Percentiles rank a stretch among this genome's conserved stretches.
phyloP scores from a whole-genome alignment of 805 yeast species.

The Kazachstania bromeliacearum region DNA sequence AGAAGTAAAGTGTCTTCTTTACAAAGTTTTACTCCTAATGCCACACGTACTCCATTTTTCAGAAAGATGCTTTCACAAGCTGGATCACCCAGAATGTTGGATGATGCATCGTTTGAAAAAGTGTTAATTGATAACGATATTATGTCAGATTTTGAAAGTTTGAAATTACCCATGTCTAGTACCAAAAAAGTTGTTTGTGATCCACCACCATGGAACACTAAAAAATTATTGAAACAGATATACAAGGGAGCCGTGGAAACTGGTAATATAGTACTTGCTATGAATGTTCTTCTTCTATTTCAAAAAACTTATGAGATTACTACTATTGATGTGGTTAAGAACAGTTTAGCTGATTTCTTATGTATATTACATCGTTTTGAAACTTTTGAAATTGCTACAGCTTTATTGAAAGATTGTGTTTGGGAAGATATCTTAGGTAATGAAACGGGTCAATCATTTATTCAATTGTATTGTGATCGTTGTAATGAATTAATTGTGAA shows the following conservation, averaged over 20 bases:
- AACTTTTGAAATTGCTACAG: slow-evolving; percentile 28
- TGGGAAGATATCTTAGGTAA: slow-evolving; percentile 26
- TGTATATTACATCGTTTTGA: slow-evolving; percentile 26
- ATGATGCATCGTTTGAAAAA: background rate
- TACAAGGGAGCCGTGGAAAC: slow-evolving; percentile 25
- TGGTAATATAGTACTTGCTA: slow-evolving; percentile 25
- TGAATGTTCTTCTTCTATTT: slow-evolving; percentile 23
- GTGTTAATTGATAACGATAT: background rate
- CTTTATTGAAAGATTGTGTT: slow-evolving; percentile 26
- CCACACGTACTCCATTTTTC: slow-evolving; percentile 3
- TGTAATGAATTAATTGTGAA: slow-evolving; percentile 54
- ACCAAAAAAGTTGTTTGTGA: background rate
- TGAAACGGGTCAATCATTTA: slow-evolving; percentile 28
- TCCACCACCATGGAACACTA: slow-evolving; percentile 26
- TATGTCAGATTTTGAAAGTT: background rate
- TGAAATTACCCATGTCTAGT: background rate
- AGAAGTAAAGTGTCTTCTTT: slow-evolving; percentile 14
- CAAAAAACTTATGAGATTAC: slow-evolving; percentile 24
- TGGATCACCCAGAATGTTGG: background rate
- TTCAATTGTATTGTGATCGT: slow-evolving; percentile 50
- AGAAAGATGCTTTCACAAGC: slow-evolving; percentile 2
- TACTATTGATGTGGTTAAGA: slow-evolving; percentile 20
- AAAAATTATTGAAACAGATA: slow-evolving; percentile 21
- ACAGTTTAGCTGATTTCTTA: slow-evolving; percentile 25
- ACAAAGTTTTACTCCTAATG: slow-evolving; percentile 6